Percentiles rank a stretch among this genome's conserved stretches.
phyloP scores from a whole-genome alignment of 176 grass and related monocot genomes.

The Hyparrhenia diplandra region DNA sequence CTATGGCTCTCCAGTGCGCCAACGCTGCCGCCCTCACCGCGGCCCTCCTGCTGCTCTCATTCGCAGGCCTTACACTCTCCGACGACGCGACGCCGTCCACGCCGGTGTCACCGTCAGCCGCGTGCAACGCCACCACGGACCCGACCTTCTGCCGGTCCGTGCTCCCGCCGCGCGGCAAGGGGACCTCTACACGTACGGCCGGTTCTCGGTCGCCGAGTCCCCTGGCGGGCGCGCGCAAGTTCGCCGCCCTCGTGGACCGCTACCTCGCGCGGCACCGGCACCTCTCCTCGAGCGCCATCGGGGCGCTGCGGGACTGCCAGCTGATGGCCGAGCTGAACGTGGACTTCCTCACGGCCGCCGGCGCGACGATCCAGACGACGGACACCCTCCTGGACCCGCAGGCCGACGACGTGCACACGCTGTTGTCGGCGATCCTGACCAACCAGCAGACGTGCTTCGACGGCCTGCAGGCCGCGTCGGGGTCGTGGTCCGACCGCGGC shows the following conservation, averaged over 20 bases:
- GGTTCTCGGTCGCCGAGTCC: constrained; percentile 68
- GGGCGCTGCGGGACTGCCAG: constrained; percentile 64
- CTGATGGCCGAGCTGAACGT: constrained; percentile 75
- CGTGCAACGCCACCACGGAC: constrained; percentile 64
- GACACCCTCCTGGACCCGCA: constrained; percentile 62
- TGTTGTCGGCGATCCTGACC: constrained; percentile 84
- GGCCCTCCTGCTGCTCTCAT: constrained; percentile 19
- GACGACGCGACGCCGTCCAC: constrained; percentile 21
- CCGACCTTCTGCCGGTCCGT: constrained; percentile 61
- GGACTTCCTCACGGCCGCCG: constrained; percentile 59
- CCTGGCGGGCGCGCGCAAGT: constrained; percentile 52
- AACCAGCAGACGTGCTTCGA: constrained; percentile 89
- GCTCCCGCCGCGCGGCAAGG: constrained; percentile 32
- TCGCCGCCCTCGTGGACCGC: constrained; percentile 42
- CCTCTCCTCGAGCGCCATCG: constrained; percentile 44
- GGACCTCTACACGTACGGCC: constrained; percentile 74
- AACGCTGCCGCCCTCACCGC: background rate
- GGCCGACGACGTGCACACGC: constrained; percentile 60
- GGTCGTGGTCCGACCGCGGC: constrained; percentile 36
- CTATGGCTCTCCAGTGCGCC: constrained; percentile 9
- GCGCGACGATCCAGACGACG: constrained; percentile 29
- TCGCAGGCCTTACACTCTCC: constrained; percentile 4
- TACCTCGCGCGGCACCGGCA: constrained; percentile 42
- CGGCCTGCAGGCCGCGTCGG: constrained; percentile 43
- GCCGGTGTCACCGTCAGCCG: constrained; percentile 37